These are phyloP conservation scores for Hibiscus tridactylites DNA, from an alignment of 345 rosid genomes.

Conservation along the genomic window DNA sequence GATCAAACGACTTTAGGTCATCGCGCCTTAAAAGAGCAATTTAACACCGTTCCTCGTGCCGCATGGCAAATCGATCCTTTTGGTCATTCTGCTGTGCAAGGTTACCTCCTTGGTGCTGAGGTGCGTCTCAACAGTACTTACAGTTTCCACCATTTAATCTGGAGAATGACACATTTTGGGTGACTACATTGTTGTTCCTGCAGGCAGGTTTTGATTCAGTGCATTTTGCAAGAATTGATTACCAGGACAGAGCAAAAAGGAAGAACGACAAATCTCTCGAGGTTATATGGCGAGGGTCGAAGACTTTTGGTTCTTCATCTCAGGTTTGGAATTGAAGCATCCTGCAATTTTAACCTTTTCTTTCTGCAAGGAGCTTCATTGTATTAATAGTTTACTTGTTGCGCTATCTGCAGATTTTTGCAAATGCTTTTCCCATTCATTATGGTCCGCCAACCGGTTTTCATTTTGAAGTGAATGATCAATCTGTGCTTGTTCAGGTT, in stretches of 20 bases:
- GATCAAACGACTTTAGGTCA: slow-evolving; percentile 87
- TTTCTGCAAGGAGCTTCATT: not conserved
- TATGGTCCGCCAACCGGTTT: slow-evolving; percentile 76
- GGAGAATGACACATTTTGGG: slow-evolving; percentile 6
- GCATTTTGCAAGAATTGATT: slow-evolving; percentile 84
- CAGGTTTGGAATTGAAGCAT: slow-evolving; percentile 32
- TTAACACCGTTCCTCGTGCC: slow-evolving; percentile 65
- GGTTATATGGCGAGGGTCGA: slow-evolving; percentile 85
- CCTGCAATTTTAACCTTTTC: not conserved
- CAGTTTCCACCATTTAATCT: not conserved
- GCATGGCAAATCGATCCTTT: slow-evolving; percentile 97
- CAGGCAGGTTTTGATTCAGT: slow-evolving; percentile 86
- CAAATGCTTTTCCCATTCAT: slow-evolving; percentile 62
- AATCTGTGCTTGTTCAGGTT: slow-evolving; percentile 64
- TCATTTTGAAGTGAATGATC: slow-evolving; percentile 48
- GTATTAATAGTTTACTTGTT: slow-evolving; percentile 2
- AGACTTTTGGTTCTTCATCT: slow-evolving; percentile 72
- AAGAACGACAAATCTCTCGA: slow-evolving; percentile 58
- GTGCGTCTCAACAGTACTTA: slow-evolving; percentile 17
- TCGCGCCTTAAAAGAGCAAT: slow-evolving; percentile 44
- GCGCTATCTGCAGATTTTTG: slow-evolving; percentile 50
- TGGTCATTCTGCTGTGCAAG: slow-evolving; percentile 90
- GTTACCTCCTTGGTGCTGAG: slow-evolving; percentile 77
- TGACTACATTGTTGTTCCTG: not conserved
- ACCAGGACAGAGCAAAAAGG: slow-evolving; percentile 76